Base-by-base conservation (phyloP, 768 basidiomycete species). In the Crassisporium funariophilum region DNA sequence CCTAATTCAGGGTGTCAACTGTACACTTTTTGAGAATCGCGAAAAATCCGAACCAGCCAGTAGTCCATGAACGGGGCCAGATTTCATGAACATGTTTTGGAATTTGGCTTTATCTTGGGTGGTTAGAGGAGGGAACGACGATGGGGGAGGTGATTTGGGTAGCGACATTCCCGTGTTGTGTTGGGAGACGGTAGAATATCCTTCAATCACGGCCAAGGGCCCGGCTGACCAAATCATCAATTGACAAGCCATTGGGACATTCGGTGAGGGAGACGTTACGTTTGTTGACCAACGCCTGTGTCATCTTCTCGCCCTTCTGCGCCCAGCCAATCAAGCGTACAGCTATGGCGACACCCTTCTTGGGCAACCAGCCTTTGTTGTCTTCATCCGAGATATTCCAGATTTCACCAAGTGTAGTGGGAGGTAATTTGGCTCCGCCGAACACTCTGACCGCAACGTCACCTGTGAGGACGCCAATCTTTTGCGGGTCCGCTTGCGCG, bases 341-440 rank as follows among this genome's bases (percentile, higher is more conserved):
- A 20, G 91, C 94, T 50, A 88, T 75, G 13, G 91, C 84, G 57
- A 93, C 90, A 35, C 90, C 89, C 61, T 91, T 94, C 54, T 81
- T 83, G 9, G 92, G 86, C 44, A 99, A 79, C 71, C 86, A 93
- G 2, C 97, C 97, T 50, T 90, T 90, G 74, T 98, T 95, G 23
- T 94, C 86, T 45, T 88, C 84, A 73, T 99, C 97, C 40, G 93
- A 86, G 48, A 98, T 71, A 49, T 74, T 80, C 95, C 97, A 99
- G 53, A 99, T 86, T 71, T 97, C 91, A 35, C 95, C 91, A 52
- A 99, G 83, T 25, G 79, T 77, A 13, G 78, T 72, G 7, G 91
- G 84, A 29, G 82, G 70, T 50, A 98, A 81, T 60, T 88, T 85
- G 43, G 95, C 86, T 47, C 89, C 86, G 49, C 82, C 76, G 59